A percentile compares a stretch with the other conserved stretches of the same genome.
Conservation (phyloP, 441 rosid genomes). For the Isatis lusitanica region DNA sequence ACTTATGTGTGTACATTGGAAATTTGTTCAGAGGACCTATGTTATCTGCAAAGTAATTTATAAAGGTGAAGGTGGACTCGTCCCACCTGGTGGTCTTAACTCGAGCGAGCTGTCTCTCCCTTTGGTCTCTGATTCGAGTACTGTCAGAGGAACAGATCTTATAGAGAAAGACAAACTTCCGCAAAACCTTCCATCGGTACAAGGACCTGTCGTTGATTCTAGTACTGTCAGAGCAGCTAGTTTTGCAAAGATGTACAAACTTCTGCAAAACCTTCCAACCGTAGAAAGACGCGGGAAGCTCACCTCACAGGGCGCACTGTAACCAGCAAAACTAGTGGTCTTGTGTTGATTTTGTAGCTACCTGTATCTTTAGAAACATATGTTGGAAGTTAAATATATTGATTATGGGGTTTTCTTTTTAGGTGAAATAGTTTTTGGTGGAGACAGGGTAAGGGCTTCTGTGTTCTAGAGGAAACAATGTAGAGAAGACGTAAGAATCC, state of each 20-base stretch:
- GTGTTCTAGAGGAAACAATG: background rate
- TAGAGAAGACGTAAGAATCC: background rate
- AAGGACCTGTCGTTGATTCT: background rate
- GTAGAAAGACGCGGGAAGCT: too few species aligned
- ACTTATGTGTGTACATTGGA: background rate
- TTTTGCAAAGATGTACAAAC: slow-evolving; percentile 9
- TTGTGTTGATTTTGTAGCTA: background rate
- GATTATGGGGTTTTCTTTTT: background rate
- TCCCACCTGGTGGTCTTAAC: background rate
- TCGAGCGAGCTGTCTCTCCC: background rate
- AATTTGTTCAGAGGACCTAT: background rate
- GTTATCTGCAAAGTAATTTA: slow-evolving; percentile 15
- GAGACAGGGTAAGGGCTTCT: background rate
- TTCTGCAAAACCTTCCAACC: background rate
- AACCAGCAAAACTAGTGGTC: slow-evolving; percentile 19
- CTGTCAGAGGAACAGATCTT: background rate
- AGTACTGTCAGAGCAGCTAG: background rate
- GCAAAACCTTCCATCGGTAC: background rate
- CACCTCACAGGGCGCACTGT: too few species aligned
- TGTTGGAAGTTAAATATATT: background rate
- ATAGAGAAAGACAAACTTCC: background rate
- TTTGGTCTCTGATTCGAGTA: background rate
- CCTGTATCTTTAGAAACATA: background rate
- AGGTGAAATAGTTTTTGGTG: slow-evolving; percentile 12
- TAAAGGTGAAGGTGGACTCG: background rate